These are phyloP conservation scores for Cruciata laevipes DNA, from an alignment of 257 asterid species.

Conservation along the genomic window DNA sequence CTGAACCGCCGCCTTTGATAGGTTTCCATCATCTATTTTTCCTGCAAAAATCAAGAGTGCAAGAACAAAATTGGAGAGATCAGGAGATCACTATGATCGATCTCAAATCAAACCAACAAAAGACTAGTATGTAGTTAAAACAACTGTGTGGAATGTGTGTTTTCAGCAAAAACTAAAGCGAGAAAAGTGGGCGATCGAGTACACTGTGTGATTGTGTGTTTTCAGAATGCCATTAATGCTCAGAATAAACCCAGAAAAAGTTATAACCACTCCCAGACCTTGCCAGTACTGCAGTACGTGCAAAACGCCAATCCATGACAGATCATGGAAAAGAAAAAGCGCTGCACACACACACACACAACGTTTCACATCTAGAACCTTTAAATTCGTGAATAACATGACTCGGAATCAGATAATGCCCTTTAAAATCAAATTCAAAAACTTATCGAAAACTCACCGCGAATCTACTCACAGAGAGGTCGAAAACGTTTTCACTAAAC, in stretches of 20 bases:
- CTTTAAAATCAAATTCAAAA: too few species aligned
- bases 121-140: not conserved
- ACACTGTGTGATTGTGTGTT: not conserved
- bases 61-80: not conserved
- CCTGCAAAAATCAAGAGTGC: slow-evolving; percentile 23
- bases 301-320: too few species aligned
- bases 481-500: not conserved
- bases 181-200: not conserved
- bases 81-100: too few species aligned
- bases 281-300: not conserved
- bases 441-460: too few species aligned
- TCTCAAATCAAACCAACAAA: not conserved
- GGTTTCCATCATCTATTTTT: slow-evolving; percentile 42
- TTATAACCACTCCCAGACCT: not conserved
- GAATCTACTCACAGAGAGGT: too few species aligned
- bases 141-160: too few species aligned
- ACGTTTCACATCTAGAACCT: too few species aligned
- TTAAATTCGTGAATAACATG: too few species aligned
- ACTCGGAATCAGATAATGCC: too few species aligned
- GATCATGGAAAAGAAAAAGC: too few species aligned
- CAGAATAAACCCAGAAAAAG: not conserved
- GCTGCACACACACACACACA: too few species aligned
- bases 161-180: too few species aligned
- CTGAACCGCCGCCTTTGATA: slow-evolving; percentile 57
- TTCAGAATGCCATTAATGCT: not conserved